A percentile compares a stretch with the other conserved stretches of the same genome.
These are phyloP conservation scores for Fonsecaea multimorphosa DNA, from an alignment of 2,329 filamentous ascomycete species.

Conservation along the genomic window DNA sequence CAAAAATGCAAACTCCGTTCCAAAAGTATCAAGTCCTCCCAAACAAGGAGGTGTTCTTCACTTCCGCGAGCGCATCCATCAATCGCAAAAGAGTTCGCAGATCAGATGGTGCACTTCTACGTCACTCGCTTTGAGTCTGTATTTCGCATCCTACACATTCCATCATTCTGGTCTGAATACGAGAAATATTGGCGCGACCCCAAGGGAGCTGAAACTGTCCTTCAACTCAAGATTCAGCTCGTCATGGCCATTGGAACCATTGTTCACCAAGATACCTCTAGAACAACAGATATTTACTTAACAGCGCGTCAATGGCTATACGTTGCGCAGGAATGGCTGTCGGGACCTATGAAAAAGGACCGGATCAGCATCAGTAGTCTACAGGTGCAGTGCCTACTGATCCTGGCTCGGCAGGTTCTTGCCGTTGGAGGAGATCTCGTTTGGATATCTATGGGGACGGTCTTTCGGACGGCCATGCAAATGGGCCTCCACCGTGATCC, in stretches of 20 bases:
- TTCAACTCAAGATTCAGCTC: conserved; percentile 45
- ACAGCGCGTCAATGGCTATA: conserved; percentile 41
- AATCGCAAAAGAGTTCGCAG: conserved; percentile 18
- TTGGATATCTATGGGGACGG: conserved; percentile 45
- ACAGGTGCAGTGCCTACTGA: conserved; percentile 45
- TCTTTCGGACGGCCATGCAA: conserved; percentile 41
- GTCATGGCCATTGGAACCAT: conserved; percentile 45
- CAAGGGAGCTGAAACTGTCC: conserved; percentile 28
- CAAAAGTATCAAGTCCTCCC: conserved; percentile 36
- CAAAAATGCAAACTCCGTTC: conserved; percentile 40
- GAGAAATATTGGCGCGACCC: conserved; percentile 39
- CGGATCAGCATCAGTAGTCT: conserved; percentile 43
- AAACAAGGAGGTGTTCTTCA: conserved; percentile 35
- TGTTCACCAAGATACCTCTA: conserved; percentile 1
- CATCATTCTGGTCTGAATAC: conserved; percentile 46
- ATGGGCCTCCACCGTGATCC: conserved; percentile 47
- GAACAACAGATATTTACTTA: neutral
- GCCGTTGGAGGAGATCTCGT: conserved; percentile 45
- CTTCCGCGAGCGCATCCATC: conserved; percentile 14
- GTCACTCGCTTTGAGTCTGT: conserved; percentile 41
- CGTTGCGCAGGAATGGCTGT: conserved; percentile 47
- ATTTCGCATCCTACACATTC: conserved; percentile 46
- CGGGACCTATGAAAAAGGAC: conserved; percentile 45
- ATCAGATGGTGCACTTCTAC: conserved; percentile 29
- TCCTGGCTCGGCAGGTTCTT: conserved; percentile 45